Conservation (phyloP, 2,329 filamentous ascomycete genomes). For the Monosporascus sp. region DNA sequence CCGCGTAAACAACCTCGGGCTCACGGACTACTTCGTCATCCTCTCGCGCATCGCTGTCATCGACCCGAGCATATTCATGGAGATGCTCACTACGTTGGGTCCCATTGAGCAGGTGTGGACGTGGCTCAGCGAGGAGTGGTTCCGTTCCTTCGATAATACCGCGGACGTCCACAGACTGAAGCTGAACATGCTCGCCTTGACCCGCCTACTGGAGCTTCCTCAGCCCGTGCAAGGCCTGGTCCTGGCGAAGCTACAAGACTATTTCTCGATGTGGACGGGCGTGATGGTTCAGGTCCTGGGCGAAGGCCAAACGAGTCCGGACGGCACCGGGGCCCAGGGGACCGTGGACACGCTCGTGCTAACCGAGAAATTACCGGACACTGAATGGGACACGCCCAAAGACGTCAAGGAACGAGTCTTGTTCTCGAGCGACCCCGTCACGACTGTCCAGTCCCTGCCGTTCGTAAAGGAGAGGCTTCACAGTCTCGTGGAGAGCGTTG, state of each 20-base stretch:
- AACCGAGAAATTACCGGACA: slow-evolving; percentile 31
- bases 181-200: slow-evolving; percentile 66
- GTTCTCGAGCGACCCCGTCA: slow-evolving; percentile 58
- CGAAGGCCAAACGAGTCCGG: slow-evolving; percentile 35
- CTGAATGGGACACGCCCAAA: slow-evolving; percentile 53
- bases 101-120: slow-evolving; percentile 47
- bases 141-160: slow-evolving; percentile 62
- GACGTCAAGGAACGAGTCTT: slow-evolving; percentile 48
- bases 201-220: slow-evolving; percentile 61
- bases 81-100: slow-evolving; percentile 45
- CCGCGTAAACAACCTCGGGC: slow-evolving; percentile 66
- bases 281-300: slow-evolving; percentile 61
- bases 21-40: slow-evolving; percentile 81
- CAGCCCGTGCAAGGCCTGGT: slow-evolving; percentile 53
- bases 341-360: slow-evolving; percentile 48
- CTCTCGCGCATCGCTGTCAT: slow-evolving; percentile 72
- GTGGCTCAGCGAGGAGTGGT: slow-evolving; percentile 61
- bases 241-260: slow-evolving; percentile 61
- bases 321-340: slow-evolving; percentile 13
- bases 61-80: slow-evolving; percentile 63
- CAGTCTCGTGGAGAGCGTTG: slow-evolving; percentile 51
- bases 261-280: slow-evolving; percentile 70
- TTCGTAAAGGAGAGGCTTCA: slow-evolving; percentile 61
- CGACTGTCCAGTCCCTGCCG: slow-evolving; percentile 56
- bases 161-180: slow-evolving; percentile 62